A percentile compares a stretch with the other conserved stretches of the same genome.
Evolutionary conservation across 2,329 filamentous ascomycete genomes (phyloP).

Genomic region (Pseudopithomyces chartarum): DNA sequence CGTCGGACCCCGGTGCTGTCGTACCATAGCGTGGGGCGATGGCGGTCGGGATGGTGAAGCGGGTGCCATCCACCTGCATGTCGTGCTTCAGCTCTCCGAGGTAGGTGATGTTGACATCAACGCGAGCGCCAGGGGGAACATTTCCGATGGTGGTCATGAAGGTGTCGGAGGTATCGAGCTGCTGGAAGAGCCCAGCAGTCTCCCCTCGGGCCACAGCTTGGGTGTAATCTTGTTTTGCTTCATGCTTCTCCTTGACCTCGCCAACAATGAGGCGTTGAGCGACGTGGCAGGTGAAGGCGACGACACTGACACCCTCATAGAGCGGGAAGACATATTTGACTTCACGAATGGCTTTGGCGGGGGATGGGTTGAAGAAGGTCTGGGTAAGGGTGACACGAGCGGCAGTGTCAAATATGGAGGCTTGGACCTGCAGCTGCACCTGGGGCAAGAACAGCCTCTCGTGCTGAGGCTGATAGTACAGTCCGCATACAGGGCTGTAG

Average conservation of each 20-base stretch:
- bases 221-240: conserved; percentile 65
- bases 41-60: conserved; percentile 70
- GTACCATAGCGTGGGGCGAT: conserved; percentile 71
- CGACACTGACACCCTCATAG: conserved; percentile 73
- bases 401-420: conserved; percentile 63
- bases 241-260: conserved; percentile 68
- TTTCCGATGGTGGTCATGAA: conserved; percentile 73
- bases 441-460: conserved; percentile 58
- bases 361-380: conserved; percentile 65
- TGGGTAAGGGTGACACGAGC: conserved; percentile 60
- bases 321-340: conserved; percentile 72
- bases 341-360: conserved; percentile 53
- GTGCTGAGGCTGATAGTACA: conserved; percentile 31
- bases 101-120: conserved; percentile 68
- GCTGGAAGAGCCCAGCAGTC: conserved; percentile 69
- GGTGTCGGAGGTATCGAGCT: conserved; percentile 66
- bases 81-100: conserved; percentile 75
- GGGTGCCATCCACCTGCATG: conserved; percentile 67
- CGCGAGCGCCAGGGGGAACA: conserved; percentile 61
- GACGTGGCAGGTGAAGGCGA: conserved; percentile 68
- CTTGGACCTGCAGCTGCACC: conserved; percentile 61
- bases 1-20: conserved; percentile 43
- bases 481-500: conserved; percentile 23
- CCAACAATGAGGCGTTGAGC: conserved; percentile 65
- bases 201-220: conserved; percentile 63